These are phyloP conservation scores for Panaeolus cyanescens DNA, from an alignment of 768 basidiomycete genomes.

Conservation along the genomic window DNA sequence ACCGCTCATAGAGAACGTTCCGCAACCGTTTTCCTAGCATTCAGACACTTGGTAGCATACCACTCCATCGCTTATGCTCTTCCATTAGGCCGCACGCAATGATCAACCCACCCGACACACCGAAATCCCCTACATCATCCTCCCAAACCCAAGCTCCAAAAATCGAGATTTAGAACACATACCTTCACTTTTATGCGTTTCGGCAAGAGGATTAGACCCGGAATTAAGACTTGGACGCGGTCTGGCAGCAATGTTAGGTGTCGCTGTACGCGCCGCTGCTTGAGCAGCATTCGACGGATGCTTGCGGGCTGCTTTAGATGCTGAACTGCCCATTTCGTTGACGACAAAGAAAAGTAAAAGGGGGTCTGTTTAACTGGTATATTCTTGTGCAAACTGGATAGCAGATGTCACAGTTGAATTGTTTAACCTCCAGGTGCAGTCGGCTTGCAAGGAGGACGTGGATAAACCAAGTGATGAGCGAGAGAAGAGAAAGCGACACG, in stretches of 20 bases:
- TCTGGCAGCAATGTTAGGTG: not conserved
- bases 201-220: constrained; percentile 14
- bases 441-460: not conserved
- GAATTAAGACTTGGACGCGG: not conserved
- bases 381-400: not conserved
- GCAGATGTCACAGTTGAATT: not conserved
- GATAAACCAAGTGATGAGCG: not conserved
- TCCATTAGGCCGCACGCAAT: not conserved
- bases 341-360: not conserved
- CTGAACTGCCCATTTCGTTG: constrained; percentile 54
- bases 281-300: constrained; percentile 31
- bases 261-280: constrained; percentile 1
- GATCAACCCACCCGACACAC: not conserved
- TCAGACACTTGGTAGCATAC: not conserved
- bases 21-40: not conserved
- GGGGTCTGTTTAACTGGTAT: not conserved
- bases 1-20: not conserved
- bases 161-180: not conserved
- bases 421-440: not conserved
- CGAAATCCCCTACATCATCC: not conserved
- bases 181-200: constrained; percentile 23
- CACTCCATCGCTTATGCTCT: not conserved
- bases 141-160: not conserved
- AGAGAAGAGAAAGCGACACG: not conserved
- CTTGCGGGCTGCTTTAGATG: constrained; percentile 62